These are phyloP conservation scores for Tricholoma saponaceum DNA, from an alignment of 768 basidiomycete species.

Conservation along the genomic window DNA sequence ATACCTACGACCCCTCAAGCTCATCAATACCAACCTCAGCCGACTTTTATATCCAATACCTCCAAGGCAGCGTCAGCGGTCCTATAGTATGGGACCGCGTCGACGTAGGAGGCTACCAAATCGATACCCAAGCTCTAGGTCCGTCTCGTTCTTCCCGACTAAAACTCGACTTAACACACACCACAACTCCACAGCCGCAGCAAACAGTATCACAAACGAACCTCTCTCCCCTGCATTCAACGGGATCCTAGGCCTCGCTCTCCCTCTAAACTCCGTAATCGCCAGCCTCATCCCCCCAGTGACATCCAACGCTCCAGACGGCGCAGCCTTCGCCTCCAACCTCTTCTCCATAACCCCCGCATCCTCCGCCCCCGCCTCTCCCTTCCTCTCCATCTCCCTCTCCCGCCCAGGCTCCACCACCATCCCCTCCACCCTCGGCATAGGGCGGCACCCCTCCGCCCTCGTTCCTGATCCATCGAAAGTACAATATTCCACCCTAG, in stretches of 20 bases:
- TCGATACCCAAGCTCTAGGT: slow-evolving; percentile 72
- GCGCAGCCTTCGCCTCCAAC: slow-evolving; percentile 65
- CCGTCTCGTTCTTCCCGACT: slow-evolving; percentile 10
- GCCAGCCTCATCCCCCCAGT: slow-evolving; percentile 44
- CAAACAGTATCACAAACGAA: slow-evolving; percentile 48
- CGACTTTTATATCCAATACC: slow-evolving; percentile 51
- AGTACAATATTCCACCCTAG: slow-evolving; percentile 46
- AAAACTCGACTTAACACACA: background rate
- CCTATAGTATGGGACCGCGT: slow-evolving; percentile 70
- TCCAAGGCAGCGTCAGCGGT: slow-evolving; percentile 54
- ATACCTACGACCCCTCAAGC: slow-evolving; percentile 52
- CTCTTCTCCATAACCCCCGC: slow-evolving; percentile 64
- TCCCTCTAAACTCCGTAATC: slow-evolving; percentile 71
- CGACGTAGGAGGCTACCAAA: slow-evolving; percentile 56
- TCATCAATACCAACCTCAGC: slow-evolving; percentile 36
- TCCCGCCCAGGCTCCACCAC: slow-evolving; percentile 59
- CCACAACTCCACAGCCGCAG: slow-evolving; percentile 52
- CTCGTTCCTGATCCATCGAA: slow-evolving; percentile 50
- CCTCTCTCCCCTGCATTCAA: slow-evolving; percentile 52
- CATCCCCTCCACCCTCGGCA: slow-evolving; percentile 59
- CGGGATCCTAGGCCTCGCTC: slow-evolving; percentile 74
- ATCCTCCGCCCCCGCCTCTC: slow-evolving; percentile 46
- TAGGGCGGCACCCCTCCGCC: slow-evolving; percentile 59
- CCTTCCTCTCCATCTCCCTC: slow-evolving; percentile 66
- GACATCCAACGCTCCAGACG: slow-evolving; percentile 50